A percentile compares a stretch with the other conserved stretches of the same genome.
Evolutionary conservation across 495 filamentous ascomycete species (phyloP).

Genomic region (Penicillium herquei): DNA sequence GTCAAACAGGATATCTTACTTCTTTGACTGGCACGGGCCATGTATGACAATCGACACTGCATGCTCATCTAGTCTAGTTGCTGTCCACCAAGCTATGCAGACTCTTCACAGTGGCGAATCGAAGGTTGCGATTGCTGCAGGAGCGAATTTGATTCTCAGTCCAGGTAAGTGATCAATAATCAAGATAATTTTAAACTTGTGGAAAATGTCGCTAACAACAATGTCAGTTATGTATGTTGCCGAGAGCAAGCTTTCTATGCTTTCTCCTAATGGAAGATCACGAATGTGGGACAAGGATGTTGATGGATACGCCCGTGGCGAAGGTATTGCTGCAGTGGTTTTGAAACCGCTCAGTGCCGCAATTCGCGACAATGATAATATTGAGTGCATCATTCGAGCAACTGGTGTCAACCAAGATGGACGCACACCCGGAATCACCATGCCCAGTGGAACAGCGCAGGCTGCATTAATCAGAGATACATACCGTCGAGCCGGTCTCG

Average conservation of each 20-base stretch:
- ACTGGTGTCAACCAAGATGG: conserved; percentile 46
- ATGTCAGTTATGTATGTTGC: neutral
- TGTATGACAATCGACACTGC: conserved; percentile 35
- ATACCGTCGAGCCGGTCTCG: conserved; percentile 47
- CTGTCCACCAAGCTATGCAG: conserved; percentile 44
- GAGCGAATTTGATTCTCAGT: conserved; percentile 5
- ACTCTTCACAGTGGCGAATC: conserved; percentile 41
- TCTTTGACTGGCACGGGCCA: conserved; percentile 49
- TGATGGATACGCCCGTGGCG: conserved; percentile 34
- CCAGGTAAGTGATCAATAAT: neutral
- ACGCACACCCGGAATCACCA: conserved; percentile 25
- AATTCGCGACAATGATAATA: conserved; percentile 32
- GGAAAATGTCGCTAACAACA: neutral
- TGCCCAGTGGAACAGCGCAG: conserved; percentile 58
- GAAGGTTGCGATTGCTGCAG: conserved; percentile 18
- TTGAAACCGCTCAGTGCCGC: conserved; percentile 40
- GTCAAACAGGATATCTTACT: conserved; percentile 34
- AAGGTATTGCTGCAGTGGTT: conserved; percentile 26
- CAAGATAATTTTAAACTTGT: neutral
- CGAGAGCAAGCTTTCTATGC: conserved; percentile 8
- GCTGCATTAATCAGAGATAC: conserved; percentile 51
- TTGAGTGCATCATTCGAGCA: conserved; percentile 44
- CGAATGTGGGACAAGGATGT: conserved; percentile 35
- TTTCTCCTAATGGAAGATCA: conserved; percentile 34
- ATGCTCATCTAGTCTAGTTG: conserved; percentile 35